Conservation (phyloP, 2,329 filamentous ascomycete species). For the Graphilbum fragrans region DNA sequence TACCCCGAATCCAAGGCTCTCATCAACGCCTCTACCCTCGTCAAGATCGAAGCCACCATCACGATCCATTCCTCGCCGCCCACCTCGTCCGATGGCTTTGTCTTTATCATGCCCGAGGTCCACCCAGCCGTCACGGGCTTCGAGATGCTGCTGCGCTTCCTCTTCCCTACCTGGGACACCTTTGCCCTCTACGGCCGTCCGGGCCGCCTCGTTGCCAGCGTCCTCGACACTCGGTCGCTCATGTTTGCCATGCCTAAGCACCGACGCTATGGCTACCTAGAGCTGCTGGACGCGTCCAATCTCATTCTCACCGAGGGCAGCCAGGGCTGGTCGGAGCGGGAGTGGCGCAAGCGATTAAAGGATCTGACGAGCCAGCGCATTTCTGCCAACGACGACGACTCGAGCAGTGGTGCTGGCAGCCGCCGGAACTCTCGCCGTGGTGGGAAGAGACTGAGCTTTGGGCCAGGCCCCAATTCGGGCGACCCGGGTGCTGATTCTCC, state of each 20-base stretch:
- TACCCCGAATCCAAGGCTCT: conserved; percentile 91
- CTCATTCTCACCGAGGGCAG: conserved; percentile 72
- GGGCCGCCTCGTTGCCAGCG: conserved; percentile 73
- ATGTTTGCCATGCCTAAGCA: conserved; percentile 98
- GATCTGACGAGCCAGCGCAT: conserved; percentile 75
- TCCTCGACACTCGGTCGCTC: conserved; percentile 72
- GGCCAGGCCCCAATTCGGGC: conserved; percentile 16
- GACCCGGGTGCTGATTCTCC: neutral
- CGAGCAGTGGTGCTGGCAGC: conserved; percentile 21
- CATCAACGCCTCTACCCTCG: conserved; percentile 84
- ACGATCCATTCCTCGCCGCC: conserved; percentile 73
- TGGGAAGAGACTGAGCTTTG: conserved; percentile 43
- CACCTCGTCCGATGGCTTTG: conserved; percentile 76
- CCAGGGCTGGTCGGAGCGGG: conserved; percentile 65
- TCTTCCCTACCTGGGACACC: conserved; percentile 89
- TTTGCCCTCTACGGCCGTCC: conserved; percentile 88
- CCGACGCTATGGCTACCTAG: conserved; percentile 78
- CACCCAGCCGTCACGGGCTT: conserved; percentile 88
- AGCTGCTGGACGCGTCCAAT: conserved; percentile 71
- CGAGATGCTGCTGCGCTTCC: conserved; percentile 84
- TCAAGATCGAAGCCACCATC: conserved; percentile 88
- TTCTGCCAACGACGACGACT: conserved; percentile 40
- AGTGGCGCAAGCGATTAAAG: conserved; percentile 85
- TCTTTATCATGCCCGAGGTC: conserved; percentile 95
- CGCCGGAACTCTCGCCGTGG: conserved; percentile 46